Evolutionary conservation across 257 asterid genomes (phyloP).

Genomic region (Solanum peruvianum): DNA sequence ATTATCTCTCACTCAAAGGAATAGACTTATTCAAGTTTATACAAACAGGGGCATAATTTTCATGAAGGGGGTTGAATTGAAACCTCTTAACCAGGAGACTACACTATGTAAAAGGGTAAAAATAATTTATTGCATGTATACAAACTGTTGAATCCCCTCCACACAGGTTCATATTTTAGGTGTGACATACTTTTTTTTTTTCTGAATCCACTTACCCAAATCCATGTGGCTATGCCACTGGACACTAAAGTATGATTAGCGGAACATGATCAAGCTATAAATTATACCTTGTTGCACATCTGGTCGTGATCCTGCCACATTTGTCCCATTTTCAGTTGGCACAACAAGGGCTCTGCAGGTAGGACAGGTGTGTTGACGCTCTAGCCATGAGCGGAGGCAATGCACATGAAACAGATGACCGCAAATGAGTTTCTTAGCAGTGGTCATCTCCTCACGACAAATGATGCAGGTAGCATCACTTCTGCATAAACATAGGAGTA

Average conservation of each 20-base stretch:
- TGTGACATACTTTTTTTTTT: background rate
- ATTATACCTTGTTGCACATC: conserved; percentile 55
- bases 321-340: conserved; percentile 61
- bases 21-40: background rate
- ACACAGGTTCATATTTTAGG: background rate
- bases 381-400: conserved; percentile 94
- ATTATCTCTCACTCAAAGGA: background rate
- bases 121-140: background rate
- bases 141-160: background rate
- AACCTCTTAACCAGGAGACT: background rate
- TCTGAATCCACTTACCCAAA: background rate
- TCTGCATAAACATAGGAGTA: conserved; percentile 25
- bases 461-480: conserved; percentile 88
- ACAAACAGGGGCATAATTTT: background rate
- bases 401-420: conserved; percentile 96
- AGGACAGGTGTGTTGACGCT: conserved; percentile 90
- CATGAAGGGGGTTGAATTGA: background rate
- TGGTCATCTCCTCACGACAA: conserved; percentile 98
- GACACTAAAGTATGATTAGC: background rate
- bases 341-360: conserved; percentile 96
- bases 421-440: conserved; percentile 80
- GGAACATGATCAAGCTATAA: background rate
- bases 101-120: background rate
- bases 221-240: background rate
- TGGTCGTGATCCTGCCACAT: conserved; percentile 33